Evolutionary conservation across 2,329 filamentous ascomycete species (phyloP).

Genomic region (Sclerotinia sclerotiorum): DNA sequence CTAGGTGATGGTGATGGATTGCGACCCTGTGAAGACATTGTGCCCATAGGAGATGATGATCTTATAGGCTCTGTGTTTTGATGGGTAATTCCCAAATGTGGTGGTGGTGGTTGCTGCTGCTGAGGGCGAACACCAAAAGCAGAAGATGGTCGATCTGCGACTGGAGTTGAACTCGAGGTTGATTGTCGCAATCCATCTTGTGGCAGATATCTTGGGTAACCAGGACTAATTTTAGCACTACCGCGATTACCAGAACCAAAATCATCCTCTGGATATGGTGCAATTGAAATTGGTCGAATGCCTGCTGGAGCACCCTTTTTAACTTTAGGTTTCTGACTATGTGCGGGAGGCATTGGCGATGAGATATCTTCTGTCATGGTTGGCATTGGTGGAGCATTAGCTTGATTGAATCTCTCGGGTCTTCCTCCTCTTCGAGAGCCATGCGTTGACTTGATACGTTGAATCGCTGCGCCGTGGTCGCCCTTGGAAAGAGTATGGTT

Average conservation of each 20-base stretch:
- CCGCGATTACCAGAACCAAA: conserved; percentile 34
- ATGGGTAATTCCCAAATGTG: conserved; percentile 23
- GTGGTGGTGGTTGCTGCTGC: conserved; percentile 24
- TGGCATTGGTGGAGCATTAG: conserved; percentile 37
- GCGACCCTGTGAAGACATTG: conserved; percentile 46
- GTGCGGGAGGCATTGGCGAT: conserved; percentile 36
- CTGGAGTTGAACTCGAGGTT: conserved; percentile 46
- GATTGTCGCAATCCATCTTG: conserved; percentile 35
- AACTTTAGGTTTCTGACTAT: conserved; percentile 12
- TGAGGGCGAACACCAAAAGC: conserved; percentile 52
- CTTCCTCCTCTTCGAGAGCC: conserved; percentile 65
- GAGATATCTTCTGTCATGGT: conserved; percentile 34
- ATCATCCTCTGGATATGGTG: conserved; percentile 72
- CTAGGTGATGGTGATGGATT: conserved; percentile 13
- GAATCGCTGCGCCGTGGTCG: conserved; percentile 88
- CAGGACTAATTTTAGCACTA: neutral
- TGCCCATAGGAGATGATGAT: conserved; percentile 48
- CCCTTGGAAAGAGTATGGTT: conserved; percentile 82
- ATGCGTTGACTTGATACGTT: conserved; percentile 79
- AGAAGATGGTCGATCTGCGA: conserved; percentile 43
- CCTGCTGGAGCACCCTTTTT: conserved; percentile 25
- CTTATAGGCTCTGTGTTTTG: conserved; percentile 40
- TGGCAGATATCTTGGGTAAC: conserved; percentile 44
- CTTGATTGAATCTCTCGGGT: conserved; percentile 59
- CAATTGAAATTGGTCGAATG: conserved; percentile 43